A percentile compares a stretch with the other conserved stretches of the same genome.
Evolutionary conservation across 179 eudicot species (phyloP).

Genomic region (Beta macrorhiza): DNA sequence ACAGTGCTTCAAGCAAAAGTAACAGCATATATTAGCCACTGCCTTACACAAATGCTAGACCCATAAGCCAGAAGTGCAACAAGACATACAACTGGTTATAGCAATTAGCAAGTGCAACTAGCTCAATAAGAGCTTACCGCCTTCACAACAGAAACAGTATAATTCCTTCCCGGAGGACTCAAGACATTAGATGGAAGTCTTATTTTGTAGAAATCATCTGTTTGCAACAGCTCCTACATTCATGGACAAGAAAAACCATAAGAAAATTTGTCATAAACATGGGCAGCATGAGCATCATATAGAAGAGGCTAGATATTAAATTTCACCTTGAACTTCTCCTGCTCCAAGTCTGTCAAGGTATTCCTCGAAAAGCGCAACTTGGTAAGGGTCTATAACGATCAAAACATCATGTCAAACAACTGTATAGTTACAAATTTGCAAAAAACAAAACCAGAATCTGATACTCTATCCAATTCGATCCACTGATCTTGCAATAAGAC

Average conservation of each 20-base stretch:
- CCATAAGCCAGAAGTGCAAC: not conserved
- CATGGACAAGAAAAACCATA: constrained; percentile 10
- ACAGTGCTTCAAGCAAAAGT: not conserved
- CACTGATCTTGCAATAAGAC: not conserved
- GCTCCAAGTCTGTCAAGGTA: constrained; percentile 55
- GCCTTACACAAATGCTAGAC: constrained; percentile 3
- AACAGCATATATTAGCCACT: not conserved
- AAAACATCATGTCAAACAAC: constrained; percentile 18
- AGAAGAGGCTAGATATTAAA: not conserved
- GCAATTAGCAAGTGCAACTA: not conserved
- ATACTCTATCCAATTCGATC: not conserved
- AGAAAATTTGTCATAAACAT: not conserved
- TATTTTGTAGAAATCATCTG: constrained; percentile 75
- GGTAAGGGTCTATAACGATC: constrained; percentile 67
- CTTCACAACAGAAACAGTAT: constrained; percentile 71
- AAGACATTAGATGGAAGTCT: constrained; percentile 81
- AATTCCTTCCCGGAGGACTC: constrained; percentile 83
- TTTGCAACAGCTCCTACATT: constrained; percentile 62
- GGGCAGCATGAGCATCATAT: constrained; percentile 5
- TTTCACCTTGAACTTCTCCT: constrained; percentile 67
- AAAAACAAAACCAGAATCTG: not conserved
- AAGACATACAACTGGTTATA: not conserved
- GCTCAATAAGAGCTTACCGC: constrained; percentile 59
- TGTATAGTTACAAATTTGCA: not conserved
- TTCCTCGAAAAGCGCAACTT: constrained; percentile 88